These are phyloP conservation scores for Penicillium sp. DNA, from an alignment of 2,329 filamentous ascomycete species.

Conservation along the genomic window DNA sequence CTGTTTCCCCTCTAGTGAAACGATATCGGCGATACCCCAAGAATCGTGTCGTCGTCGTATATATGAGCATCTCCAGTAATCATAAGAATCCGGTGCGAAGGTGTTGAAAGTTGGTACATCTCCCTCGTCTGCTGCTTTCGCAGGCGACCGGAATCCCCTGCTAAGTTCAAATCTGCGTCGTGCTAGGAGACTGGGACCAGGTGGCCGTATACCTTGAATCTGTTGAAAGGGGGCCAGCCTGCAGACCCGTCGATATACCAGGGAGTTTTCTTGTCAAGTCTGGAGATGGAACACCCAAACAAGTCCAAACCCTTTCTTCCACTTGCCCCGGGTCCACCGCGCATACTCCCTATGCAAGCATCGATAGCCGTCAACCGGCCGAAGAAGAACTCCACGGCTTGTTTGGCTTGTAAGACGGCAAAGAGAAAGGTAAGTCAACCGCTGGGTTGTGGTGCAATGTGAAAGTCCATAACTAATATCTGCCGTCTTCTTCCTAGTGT, in stretches of 20 bases:
- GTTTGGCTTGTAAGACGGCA: conserved; percentile 39
- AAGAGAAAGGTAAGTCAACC: conserved; percentile 38
- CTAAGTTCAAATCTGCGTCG: not conserved
- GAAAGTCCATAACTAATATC: not conserved
- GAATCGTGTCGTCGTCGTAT: not conserved
- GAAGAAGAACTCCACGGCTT: conserved; percentile 44
- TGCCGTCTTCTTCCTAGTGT: conserved; percentile 27
- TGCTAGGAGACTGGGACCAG: not conserved
- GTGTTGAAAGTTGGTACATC: not conserved
- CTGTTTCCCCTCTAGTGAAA: conserved; percentile 2
- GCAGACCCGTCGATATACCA: not conserved
- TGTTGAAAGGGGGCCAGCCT: too few relatives aligned
- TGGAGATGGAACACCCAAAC: conserved; percentile 23
- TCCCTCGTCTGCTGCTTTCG: not conserved
- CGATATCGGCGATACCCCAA: not conserved
- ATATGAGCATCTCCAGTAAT: not conserved
- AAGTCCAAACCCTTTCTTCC: conserved; percentile 30
- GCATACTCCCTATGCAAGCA: conserved; percentile 19
- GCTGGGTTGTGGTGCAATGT: not conserved
- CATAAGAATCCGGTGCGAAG: not conserved
- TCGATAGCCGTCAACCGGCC: conserved; percentile 30
- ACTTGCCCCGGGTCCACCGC: conserved; percentile 34
- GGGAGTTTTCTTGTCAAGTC: not conserved
- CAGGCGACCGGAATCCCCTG: not conserved
- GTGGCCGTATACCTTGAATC: not conserved